Evolutionary conservation across 192 early-diverging fungal genomes (phyloP), one percentile per base, ranked within the genome.

Genomic region (Podila epigama): DNA sequence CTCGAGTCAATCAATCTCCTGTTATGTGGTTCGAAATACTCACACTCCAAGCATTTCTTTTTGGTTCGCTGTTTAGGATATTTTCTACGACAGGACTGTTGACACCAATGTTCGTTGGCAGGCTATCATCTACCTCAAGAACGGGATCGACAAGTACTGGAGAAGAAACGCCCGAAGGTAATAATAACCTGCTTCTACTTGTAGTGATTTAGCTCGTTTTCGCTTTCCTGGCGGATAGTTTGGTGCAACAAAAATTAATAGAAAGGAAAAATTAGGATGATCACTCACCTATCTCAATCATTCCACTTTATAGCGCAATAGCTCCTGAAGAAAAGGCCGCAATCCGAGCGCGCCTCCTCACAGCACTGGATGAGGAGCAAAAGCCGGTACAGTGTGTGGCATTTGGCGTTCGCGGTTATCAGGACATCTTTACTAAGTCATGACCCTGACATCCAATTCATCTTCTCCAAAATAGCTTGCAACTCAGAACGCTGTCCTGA

Each of bases 121-220:
- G 50, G 90, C 93, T 13, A 86, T 88, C 37, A 89, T 96, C 53
- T 90, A 84, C 56, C 78, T 98, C 51, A 98, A 98, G 81, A 98
- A 96, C 79, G 93, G 93, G 5, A 87, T 98, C 34, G 93, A 96
- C 70, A 89, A 89, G 60, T 95, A 92, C 73, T 98, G 96, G 96
- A 86, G 92, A 56, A 92, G 87, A 65, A 85, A 90, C 13, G 89
- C 89, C 4, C 81, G 79, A 79, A 86, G 89, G 90, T 90, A 82
- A 48, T 68, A 58, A 13, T 32, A 35, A 11, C 51, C n/a, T n/a
- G 33, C 66, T 36, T 29, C 6, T 12, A 7, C 32, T 15, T 3
- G 6, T 29, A 33, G 1, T 4, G 51, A 7, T 20, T 6, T 61
- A 8, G 27, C 32, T 20, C 53, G 9, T 29, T 29, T 29, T 52